Conservation (phyloP, 331 rosid genomes). For the Telfairia occidentalis region DNA sequence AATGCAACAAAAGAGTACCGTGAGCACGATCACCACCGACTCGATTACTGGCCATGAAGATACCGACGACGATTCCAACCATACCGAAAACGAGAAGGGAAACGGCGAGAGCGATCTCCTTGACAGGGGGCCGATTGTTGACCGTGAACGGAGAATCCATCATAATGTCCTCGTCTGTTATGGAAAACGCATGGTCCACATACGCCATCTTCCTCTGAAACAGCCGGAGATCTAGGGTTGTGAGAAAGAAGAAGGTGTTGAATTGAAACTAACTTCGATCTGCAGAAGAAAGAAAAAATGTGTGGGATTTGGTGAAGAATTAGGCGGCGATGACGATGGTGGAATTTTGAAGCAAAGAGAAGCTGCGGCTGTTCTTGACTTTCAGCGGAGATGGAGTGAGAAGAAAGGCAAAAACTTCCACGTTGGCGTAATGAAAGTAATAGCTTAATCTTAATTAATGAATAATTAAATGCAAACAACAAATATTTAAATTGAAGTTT, state of each 20-base stretch:
- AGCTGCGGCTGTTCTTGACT: background rate
- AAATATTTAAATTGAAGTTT: background rate
- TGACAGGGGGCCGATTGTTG: slow-evolving; percentile 77
- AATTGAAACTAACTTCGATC: background rate
- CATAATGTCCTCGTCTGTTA: slow-evolving; percentile 89
- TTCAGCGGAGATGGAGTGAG: background rate
- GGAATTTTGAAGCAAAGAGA: slow-evolving; percentile 1
- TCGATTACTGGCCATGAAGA: slow-evolving; percentile 68
- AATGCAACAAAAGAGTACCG: slow-evolving; percentile 32
- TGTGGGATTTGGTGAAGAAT: background rate
- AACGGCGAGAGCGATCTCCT: slow-evolving; percentile 91
- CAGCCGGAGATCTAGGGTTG: background rate
- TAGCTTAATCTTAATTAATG: background rate
- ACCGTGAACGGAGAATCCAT: slow-evolving; percentile 66
- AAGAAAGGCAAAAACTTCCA: slow-evolving; percentile 2
- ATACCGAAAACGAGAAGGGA: slow-evolving; percentile 77
- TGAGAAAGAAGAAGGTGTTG: background rate
- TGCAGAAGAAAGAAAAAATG: background rate
- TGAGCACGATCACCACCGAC: slow-evolving; percentile 93
- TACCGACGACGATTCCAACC: slow-evolving; percentile 64
- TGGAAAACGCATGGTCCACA: slow-evolving; percentile 93
- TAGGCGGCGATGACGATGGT: background rate
- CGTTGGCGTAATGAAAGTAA: background rate
- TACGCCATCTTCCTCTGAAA: slow-evolving; percentile 43
- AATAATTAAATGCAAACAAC: background rate